These are phyloP conservation scores for Abortiporus biennis DNA, from an alignment of 1,284 basidiomycete species.

Conservation along the genomic window DNA sequence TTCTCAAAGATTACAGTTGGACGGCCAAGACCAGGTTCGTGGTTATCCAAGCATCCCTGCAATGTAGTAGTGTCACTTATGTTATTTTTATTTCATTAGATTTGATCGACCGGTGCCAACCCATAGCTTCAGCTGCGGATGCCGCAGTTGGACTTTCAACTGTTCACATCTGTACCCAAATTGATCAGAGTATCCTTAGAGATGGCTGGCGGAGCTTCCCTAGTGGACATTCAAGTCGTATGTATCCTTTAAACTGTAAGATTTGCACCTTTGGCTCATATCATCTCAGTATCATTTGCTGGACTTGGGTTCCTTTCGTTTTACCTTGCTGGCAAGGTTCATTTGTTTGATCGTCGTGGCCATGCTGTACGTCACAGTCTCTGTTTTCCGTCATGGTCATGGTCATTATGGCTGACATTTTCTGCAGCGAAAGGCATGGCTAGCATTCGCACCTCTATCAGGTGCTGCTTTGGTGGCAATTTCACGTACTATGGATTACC, in stretches of 20 bases:
- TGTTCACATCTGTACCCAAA: conserved; percentile 76
- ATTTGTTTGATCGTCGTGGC: conserved; percentile 81
- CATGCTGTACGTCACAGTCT: conserved; percentile 49
- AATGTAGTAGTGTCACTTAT: background rate
- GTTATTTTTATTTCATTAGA: conserved; percentile 36
- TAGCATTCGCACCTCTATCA: conserved; percentile 70
- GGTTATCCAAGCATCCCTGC: background rate
- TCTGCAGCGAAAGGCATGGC: conserved; percentile 68
- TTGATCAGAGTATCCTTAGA: conserved; percentile 47
- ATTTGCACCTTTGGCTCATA: background rate
- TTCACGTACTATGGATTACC: conserved; percentile 86
- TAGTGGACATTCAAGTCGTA: conserved; percentile 85
- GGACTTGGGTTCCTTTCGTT: conserved; percentile 88
- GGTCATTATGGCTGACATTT: no score
- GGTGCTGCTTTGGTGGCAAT: conserved; percentile 86
- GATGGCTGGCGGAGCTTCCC: conserved; percentile 95
- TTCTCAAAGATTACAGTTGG: conserved; percentile 86
- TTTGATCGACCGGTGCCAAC: conserved; percentile 80
- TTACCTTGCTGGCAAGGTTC: conserved; percentile 89
- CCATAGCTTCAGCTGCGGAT: conserved; percentile 57
- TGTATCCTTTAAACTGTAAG: conserved; percentile 20
- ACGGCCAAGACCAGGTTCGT: conserved; percentile 75
- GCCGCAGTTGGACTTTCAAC: conserved; percentile 72
- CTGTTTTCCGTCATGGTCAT: background rate
- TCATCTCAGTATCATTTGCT: conserved; percentile 74